Conservation (phyloP, 108 stramenopile species). For the Nitzschia sp. region DNA sequence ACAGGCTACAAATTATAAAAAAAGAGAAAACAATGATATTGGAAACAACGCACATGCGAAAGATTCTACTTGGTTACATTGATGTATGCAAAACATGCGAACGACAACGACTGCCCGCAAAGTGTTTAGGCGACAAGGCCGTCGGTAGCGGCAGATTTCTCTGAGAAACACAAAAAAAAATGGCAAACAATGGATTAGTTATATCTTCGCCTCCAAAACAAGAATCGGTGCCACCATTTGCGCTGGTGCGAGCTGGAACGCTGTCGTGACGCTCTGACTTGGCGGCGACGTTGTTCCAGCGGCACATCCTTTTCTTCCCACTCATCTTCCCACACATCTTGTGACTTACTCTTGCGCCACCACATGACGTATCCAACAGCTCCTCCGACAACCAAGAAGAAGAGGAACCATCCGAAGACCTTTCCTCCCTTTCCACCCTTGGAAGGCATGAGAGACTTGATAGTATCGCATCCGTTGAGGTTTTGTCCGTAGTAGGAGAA, state of each 20-base stretch:
- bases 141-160: conserved; percentile 12
- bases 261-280: neutral
- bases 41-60: too few relatives aligned
- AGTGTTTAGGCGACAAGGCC: conserved; percentile 18
- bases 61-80: too few relatives aligned
- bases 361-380: conserved; percentile 34
- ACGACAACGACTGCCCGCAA: too few relatives aligned
- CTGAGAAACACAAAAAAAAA: conserved; percentile 9
- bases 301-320: neutral
- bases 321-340: neutral
- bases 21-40: too few relatives aligned
- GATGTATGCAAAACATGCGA: too few relatives aligned
- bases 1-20: too few relatives aligned
- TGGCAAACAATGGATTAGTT: neutral
- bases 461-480: conserved; percentile 28
- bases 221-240: neutral
- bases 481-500: conserved; percentile 31
- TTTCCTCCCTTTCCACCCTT: conserved; percentile 32
- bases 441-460: conserved; percentile 4
- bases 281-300: neutral
- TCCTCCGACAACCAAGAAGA: conserved; percentile 26
- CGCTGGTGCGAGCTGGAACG: neutral
- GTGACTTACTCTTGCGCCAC: conserved; percentile 46
- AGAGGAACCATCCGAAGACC: conserved; percentile 43
- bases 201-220: neutral